A percentile compares a stretch with the other conserved stretches of the same genome.
Evolutionary conservation across 495 filamentous ascomycete genomes (phyloP).

Genomic region (Endocarpon pusillum): DNA sequence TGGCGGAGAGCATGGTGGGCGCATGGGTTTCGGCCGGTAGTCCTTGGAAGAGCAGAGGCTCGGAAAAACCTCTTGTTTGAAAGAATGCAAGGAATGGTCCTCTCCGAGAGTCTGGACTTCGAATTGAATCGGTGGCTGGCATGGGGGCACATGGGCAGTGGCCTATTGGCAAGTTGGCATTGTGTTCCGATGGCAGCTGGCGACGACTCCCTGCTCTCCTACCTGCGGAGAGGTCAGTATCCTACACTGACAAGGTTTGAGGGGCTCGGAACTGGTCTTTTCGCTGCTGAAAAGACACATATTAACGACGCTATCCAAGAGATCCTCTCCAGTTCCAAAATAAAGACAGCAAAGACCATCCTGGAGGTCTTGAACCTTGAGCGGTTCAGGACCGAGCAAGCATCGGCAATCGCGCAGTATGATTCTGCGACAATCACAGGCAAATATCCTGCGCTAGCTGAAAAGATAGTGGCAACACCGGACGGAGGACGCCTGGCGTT

Average conservation of each 20-base stretch:
- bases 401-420: conserved; percentile 64
- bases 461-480: conserved; percentile 36
- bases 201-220: conserved; percentile 52
- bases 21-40: conserved; percentile 72
- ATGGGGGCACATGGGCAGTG: conserved; percentile 85
- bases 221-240: conserved; percentile 57
- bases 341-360: conserved; percentile 38
- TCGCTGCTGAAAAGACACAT: conserved; percentile 47
- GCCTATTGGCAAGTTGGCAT: conserved; percentile 60
- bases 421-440: conserved; percentile 37
- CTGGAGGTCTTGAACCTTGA: conserved; percentile 36
- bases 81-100: conserved; percentile 39
- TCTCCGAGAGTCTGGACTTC: conserved; percentile 38
- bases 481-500: conserved; percentile 43
- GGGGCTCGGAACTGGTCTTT: conserved; percentile 50
- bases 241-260: conserved; percentile 53
- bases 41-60: conserved; percentile 66
- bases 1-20: conserved; percentile 95
- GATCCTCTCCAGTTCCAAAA: conserved; percentile 34
- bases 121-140: conserved; percentile 79
- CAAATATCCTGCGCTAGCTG: conserved; percentile 47
- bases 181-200: conserved; percentile 73
- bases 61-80: conserved; percentile 71
- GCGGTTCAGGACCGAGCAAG: conserved; percentile 46
- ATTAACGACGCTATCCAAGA: conserved; percentile 51